Conservation (phyloP, 352 stramenopile genomes). For the Phytophthora constricta region DNA sequence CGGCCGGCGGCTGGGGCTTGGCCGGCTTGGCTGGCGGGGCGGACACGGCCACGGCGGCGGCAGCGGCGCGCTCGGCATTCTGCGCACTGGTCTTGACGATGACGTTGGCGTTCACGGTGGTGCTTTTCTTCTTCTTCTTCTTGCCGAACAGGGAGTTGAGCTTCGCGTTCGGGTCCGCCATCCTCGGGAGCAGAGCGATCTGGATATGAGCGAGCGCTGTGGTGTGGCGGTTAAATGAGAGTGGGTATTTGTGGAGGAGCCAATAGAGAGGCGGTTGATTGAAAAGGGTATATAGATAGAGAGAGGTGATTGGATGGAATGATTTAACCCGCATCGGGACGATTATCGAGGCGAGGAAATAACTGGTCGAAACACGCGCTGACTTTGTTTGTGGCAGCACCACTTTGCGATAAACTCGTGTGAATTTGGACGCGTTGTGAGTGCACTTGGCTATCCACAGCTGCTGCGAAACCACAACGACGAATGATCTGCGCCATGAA, state of each 20-base stretch:
- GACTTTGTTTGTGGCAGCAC: too few species aligned
- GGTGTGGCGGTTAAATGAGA: slow-evolving; percentile 2
- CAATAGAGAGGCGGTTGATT: neutral
- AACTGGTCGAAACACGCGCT: too few species aligned
- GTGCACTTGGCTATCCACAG: too few species aligned
- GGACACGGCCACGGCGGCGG: slow-evolving; percentile 28
- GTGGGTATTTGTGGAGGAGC: neutral
- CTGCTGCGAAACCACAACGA: neutral
- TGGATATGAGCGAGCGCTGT: slow-evolving; percentile 14
- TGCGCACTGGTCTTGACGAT: slow-evolving; percentile 71
- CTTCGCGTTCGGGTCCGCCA: slow-evolving; percentile 67
- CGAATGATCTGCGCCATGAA: neutral
- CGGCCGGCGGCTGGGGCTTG: neutral
- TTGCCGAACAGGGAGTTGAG: slow-evolving; percentile 88
- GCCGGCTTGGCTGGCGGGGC: slow-evolving; percentile 27
- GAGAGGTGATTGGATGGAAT: neutral
- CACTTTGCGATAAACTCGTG: too few species aligned
- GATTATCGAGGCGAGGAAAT: too few species aligned
- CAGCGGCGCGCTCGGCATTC: slow-evolving; percentile 36
- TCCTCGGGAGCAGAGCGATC: slow-evolving; percentile 8
- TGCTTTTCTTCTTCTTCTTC: slow-evolving; percentile 87
- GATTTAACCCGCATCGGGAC: too few species aligned
- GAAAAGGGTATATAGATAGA: neutral
- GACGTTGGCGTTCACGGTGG: slow-evolving; percentile 79
- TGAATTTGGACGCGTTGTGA: too few species aligned